Percentiles rank a stretch among this genome's conserved stretches.
These are phyloP conservation scores for Lactuca sativa DNA, from an alignment of 129 eudicot species.

Conservation along the genomic window DNA sequence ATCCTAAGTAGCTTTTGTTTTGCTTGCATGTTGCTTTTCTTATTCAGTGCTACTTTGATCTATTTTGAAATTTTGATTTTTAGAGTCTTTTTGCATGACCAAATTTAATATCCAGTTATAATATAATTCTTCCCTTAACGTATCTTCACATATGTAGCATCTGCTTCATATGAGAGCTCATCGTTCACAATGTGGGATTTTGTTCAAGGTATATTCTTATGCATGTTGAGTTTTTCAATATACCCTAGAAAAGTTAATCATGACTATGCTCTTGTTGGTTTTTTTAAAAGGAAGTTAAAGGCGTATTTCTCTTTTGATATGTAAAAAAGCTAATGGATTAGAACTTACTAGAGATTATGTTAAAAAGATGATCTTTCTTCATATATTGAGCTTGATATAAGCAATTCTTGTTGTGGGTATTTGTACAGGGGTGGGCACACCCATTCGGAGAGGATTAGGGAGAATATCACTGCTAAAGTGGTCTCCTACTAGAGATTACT, in stretches of 20 bases:
- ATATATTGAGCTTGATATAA: constrained; percentile 7
- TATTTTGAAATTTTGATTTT: neutral
- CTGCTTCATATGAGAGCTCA: constrained; percentile 88
- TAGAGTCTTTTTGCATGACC: neutral
- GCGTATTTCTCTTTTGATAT: constrained; percentile 9
- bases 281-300: constrained; percentile 2
- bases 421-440: constrained; percentile 71
- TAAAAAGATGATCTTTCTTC: neutral
- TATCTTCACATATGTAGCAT: constrained; percentile 70
- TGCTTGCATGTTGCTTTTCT: no score
- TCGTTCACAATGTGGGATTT: constrained; percentile 98
- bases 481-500: constrained; percentile 98
- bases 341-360: neutral
- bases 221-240: neutral
- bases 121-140: constrained; percentile 53
- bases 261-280: constrained; percentile 12
- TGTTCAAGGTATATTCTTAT: constrained; percentile 64
- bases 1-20: no score
- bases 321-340: constrained; percentile 6
- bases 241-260: neutral
- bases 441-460: constrained; percentile 96
- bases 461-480: constrained; percentile 87
- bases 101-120: neutral
- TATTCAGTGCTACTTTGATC: constrained; percentile 9
- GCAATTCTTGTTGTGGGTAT: constrained; percentile 6